Evolutionary conservation across 73 alveolate genomes (phyloP), one percentile per base, ranked within the genome.

Genomic region (Effrenium voratum): DNA sequence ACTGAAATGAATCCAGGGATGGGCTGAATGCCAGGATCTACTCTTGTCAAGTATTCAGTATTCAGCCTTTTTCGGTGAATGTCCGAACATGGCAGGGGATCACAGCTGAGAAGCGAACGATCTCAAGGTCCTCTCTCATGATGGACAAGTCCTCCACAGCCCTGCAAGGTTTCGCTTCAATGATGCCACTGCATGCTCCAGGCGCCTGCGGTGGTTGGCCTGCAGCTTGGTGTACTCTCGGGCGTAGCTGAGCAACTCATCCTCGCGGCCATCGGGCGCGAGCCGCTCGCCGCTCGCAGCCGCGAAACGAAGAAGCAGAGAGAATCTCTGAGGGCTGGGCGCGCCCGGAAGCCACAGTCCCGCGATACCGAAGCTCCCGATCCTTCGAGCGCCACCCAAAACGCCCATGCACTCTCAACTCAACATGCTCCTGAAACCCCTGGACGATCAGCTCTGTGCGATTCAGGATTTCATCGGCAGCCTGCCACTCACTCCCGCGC

Each of bases 201-300:
- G 1, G 40, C 34, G 83, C 95, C 95, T 87, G 46, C 95, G 95
- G 50, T 60, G n/a, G 84, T 45, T 68, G n/a, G 82, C 95, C 44
- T 87, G 95, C 84, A 87, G n/a, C 83, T 87, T 87, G 95, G 44
- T 87, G 95, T 87, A 87, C 95, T 87, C 95, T 44, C 32, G 84
- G 84, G 95, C 43, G 75, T 87, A 44, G 95, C 30, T 49, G 45
- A 87, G 84, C n/a, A 87, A 32, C 32, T 63, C 84, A 41, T 87
- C 95, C 95, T 87, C 24, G 32, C 30, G 66, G 1, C 24, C 12
- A 44, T 30, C 91, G 5, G 3, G 87, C 3, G 87, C 5, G 43
- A 44, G 19, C 2, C 13, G 77, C 77, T 63, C 40, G 77, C 41
- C 77, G 26, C 34, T 63, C 38, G 77, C n/a, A n/a, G n/a, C n/a